A percentile compares a stretch with the other conserved stretches of the same genome.
Evolutionary conservation across 129 eudicot species (phyloP).

Genomic region (Erigeron canadensis): DNA sequence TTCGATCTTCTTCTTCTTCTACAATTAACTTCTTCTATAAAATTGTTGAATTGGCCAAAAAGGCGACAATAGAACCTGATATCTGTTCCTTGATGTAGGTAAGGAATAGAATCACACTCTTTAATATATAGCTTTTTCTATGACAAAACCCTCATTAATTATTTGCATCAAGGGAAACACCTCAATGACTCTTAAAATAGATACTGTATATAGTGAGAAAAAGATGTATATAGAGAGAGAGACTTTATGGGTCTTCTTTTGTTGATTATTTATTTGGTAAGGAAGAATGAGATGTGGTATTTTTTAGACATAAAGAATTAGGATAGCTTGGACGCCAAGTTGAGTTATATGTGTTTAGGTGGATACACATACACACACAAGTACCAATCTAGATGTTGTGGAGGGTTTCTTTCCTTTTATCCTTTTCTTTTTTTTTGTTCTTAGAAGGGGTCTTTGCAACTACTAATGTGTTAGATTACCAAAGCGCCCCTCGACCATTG

Average conservation of each 20-base stretch:
- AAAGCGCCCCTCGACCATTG: slow-evolving; percentile 18
- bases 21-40: slow-evolving; percentile 11
- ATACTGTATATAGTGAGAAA: slow-evolving; percentile 33
- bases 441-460: slow-evolving; percentile 37
- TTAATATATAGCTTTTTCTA: slow-evolving; percentile 12
- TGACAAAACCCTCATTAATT: slow-evolving; percentile 14
- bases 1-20: too few relatives aligned
- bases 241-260: slow-evolving; percentile 31
- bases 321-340: slow-evolving; percentile 99
- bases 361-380: slow-evolving; percentile 26
- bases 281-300: slow-evolving; percentile 21
- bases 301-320: slow-evolving; percentile 35
- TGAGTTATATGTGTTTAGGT: slow-evolving; percentile 51
- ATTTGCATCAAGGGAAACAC: slow-evolving; percentile 34
- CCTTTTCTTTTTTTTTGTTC: slow-evolving; percentile 25
- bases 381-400: slow-evolving; percentile 32
- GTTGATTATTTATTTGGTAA: slow-evolving; percentile 46
- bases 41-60: background rate
- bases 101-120: slow-evolving; percentile 41
- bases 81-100: slow-evolving; percentile 29
- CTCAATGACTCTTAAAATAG: slow-evolving; percentile 21
- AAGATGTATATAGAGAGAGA: slow-evolving; percentile 24
- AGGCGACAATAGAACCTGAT: slow-evolving; percentile 26
- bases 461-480: slow-evolving; percentile 6
- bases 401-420: slow-evolving; percentile 26